Conservation (phyloP, 2,329 filamentous ascomycete species). For the Aureobasidium pullulans region DNA sequence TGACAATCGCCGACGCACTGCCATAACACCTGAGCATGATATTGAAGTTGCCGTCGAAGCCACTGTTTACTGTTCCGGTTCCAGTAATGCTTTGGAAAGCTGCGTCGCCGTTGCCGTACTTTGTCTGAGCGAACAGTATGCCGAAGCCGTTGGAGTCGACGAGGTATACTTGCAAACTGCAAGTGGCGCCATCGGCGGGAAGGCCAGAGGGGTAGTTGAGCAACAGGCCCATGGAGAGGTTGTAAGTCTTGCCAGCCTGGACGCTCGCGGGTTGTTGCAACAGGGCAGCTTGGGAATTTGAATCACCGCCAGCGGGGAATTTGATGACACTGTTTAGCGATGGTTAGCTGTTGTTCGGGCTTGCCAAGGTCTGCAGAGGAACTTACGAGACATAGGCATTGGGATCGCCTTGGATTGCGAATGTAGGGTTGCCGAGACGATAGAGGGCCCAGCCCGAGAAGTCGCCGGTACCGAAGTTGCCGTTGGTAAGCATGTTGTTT, state of each 20-base stretch:
- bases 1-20: background rate
- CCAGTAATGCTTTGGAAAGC: slow-evolving; percentile 6
- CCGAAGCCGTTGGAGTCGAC: slow-evolving; percentile 9
- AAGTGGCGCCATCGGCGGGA: background rate
- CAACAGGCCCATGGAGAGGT: background rate
- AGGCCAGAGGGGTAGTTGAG: background rate
- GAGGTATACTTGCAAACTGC: slow-evolving; percentile 7
- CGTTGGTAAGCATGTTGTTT: slow-evolving; percentile 6
- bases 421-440: background rate
- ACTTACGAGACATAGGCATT: background rate
- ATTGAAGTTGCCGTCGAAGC: background rate
- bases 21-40: slow-evolving; percentile 12
- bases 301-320: slow-evolving; percentile 10
- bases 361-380: background rate
- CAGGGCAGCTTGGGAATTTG: background rate
- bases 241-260: background rate
- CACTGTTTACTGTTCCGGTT: background rate
- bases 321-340: background rate
- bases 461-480: background rate
- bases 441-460: slow-evolving; percentile 1
- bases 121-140: background rate
- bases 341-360: background rate
- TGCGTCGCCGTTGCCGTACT: slow-evolving; percentile 1
- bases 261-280: background rate
- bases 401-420: slow-evolving; percentile 1